A percentile compares a stretch with the other conserved stretches of the same genome.
These are phyloP conservation scores for Malassezia arunalokei DNA, from an alignment of 1,284 basidiomycete genomes.

Conservation along the genomic window DNA sequence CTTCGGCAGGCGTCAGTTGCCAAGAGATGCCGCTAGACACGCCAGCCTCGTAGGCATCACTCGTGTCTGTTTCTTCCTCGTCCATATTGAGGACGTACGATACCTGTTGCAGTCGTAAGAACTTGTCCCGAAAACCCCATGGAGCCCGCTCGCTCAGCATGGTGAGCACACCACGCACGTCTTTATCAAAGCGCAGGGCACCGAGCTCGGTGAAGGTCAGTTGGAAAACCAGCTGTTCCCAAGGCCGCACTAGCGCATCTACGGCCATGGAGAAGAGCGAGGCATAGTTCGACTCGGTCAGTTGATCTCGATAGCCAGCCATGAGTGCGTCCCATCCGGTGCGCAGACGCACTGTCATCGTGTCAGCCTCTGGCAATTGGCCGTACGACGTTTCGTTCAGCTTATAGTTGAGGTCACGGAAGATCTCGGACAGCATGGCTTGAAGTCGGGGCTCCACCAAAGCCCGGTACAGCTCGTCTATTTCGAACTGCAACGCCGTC, in stretches of 20 bases:
- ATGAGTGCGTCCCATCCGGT: slow-evolving; percentile 69
- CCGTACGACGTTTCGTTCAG: slow-evolving; percentile 76
- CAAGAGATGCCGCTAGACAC: slow-evolving; percentile 27
- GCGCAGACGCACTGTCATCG: slow-evolving; percentile 74
- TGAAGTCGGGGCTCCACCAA: slow-evolving; percentile 72
- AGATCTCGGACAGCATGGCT: slow-evolving; percentile 69
- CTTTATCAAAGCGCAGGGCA: slow-evolving; percentile 90
- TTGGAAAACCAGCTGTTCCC: slow-evolving; percentile 74
- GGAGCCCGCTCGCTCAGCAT: slow-evolving; percentile 73
- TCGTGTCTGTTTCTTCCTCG: slow-evolving; percentile 47
- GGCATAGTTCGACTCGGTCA: slow-evolving; percentile 78
- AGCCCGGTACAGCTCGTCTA: slow-evolving; percentile 89
- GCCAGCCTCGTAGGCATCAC: slow-evolving; percentile 26
- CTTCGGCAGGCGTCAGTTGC: slow-evolving; percentile 32
- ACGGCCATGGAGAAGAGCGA: slow-evolving; percentile 70
- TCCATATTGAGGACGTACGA: slow-evolving; percentile 83
- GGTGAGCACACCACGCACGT: slow-evolving; percentile 68
- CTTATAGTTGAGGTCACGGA: slow-evolving; percentile 70
- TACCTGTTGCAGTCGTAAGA: slow-evolving; percentile 80
- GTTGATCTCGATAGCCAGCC: slow-evolving; percentile 57
- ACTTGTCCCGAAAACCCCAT: slow-evolving; percentile 74
- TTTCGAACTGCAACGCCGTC: slow-evolving; percentile 54
- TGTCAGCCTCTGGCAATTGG: slow-evolving; percentile 68
- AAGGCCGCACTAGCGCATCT: slow-evolving; percentile 74
- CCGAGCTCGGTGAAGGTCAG: slow-evolving; percentile 89